These are phyloP conservation scores for Paramecium octaurelia DNA, from an alignment of 73 alveolate species.

Conservation along the genomic window DNA sequence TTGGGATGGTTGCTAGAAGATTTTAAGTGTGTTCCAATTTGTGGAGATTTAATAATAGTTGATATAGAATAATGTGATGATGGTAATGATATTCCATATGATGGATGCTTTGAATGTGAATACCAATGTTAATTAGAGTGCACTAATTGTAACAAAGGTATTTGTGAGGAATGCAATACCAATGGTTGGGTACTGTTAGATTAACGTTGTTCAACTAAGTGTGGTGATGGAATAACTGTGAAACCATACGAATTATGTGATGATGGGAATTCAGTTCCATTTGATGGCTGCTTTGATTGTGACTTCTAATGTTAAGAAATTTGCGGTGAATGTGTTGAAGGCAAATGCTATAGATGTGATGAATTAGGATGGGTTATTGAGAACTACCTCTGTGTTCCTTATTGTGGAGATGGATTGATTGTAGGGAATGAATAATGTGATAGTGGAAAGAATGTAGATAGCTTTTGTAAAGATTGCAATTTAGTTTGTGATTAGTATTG, in stretches of 20 bases:
- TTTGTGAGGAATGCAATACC: neutral
- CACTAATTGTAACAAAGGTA: neutral
- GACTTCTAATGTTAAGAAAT: neutral
- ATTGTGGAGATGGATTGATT: neutral
- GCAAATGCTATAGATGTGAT: neutral
- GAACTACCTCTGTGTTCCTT: neutral
- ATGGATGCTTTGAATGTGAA: neutral
- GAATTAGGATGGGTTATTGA: neutral
- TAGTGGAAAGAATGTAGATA: neutral
- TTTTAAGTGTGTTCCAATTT: neutral
- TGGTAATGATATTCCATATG: neutral
- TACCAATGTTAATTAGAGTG: neutral
- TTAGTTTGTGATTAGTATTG: neutral
- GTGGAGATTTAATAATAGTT: neutral
- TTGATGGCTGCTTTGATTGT: conserved; percentile 1
- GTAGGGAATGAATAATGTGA: conserved; percentile 39
- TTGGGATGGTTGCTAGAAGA: neutral
- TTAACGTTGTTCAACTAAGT: neutral
- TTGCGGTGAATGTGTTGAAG: neutral
- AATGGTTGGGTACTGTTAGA: neutral
- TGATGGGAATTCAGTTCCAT: neutral
- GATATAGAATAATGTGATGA: neutral
- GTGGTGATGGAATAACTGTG: neutral
- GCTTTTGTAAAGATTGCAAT: neutral
- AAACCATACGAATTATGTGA: neutral